phyloP scores from a whole-genome alignment of 306 rosid species.

The Lupinus albus region DNA sequence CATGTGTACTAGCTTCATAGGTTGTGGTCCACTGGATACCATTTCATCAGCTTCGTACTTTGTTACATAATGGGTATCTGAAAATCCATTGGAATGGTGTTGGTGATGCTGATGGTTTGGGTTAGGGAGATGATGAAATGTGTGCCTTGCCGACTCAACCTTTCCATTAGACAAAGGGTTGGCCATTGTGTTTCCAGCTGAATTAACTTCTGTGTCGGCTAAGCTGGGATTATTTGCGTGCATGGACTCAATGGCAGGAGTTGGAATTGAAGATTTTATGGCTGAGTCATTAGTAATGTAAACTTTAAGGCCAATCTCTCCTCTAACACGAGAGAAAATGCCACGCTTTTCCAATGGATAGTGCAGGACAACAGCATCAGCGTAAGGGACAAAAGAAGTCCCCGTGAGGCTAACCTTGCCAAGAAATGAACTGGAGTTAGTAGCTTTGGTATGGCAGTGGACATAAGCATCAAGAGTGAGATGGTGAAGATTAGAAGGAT shows the following conservation, averaged over 20 bases:
- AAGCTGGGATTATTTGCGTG: conserved; percentile 33
- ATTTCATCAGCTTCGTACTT: conserved; percentile 65
- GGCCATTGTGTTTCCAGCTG: conserved; percentile 27
- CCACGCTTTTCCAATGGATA: conserved; percentile 78
- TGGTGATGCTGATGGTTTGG: conserved; percentile 43
- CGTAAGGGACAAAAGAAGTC: conserved; percentile 71
- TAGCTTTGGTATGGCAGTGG: conserved; percentile 55
- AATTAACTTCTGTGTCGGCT: conserved; percentile 38
- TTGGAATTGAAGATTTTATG: conserved; percentile 60
- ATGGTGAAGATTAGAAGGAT: conserved; percentile 69
- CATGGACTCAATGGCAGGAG: conserved; percentile 47
- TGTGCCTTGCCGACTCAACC: conserved; percentile 51
- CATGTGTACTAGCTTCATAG: conserved; percentile 63
- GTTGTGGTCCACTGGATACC: conserved; percentile 58
- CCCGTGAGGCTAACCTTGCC: conserved; percentile 74
- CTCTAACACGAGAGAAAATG: conserved; percentile 75
- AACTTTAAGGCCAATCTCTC: conserved; percentile 78
- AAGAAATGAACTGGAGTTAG: conserved; percentile 66
- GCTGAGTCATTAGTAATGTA: conserved; percentile 61
- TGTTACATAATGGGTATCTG: conserved; percentile 51
- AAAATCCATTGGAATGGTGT: conserved; percentile 46
- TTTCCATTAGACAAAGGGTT: conserved; percentile 40
- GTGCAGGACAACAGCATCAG: conserved; percentile 86
- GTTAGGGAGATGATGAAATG: conserved; percentile 74
- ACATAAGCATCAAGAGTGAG: conserved; percentile 72